phyloP scores from a whole-genome alignment of 164 flowering plant species.

The Tetrastigma voinierianum region DNA sequence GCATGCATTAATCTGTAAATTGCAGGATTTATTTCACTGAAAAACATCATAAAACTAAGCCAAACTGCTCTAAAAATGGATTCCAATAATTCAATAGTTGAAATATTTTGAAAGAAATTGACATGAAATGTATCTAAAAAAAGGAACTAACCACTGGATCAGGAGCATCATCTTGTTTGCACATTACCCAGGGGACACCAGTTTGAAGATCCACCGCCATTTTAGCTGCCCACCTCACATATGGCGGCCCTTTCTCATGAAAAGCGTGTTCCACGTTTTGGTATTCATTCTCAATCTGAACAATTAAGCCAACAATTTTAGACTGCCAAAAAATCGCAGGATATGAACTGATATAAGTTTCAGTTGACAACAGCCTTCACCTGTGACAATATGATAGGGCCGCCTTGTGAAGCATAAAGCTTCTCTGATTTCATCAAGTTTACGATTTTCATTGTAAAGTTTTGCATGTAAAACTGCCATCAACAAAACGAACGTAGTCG shows the following conservation, averaged over 20 bases:
- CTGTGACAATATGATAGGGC: slow-evolving; percentile 94
- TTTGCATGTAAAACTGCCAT: slow-evolving; percentile 69
- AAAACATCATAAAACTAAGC: not conserved
- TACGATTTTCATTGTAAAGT: slow-evolving; percentile 63
- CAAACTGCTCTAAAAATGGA: not conserved
- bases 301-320: not conserved
- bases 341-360: not conserved
- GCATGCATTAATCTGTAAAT: slow-evolving; percentile 85
- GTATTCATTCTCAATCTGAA: slow-evolving; percentile 89
- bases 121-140: not conserved
- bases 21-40: not conserved
- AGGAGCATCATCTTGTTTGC: slow-evolving; percentile 90
- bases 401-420: slow-evolving; percentile 93
- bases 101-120: not conserved
- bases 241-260: slow-evolving; percentile 46
- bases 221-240: slow-evolving; percentile 74
- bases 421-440: slow-evolving; percentile 67
- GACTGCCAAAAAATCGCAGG: not conserved
- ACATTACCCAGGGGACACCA: slow-evolving; percentile 93
- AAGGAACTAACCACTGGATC: slow-evolving; percentile 71
- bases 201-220: slow-evolving; percentile 79
- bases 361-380: slow-evolving; percentile 21
- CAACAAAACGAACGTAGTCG: not conserved
- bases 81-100: not conserved
- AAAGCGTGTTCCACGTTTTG: slow-evolving; percentile 48